These are phyloP conservation scores for Colletotrichum ledebouriae DNA, from an alignment of 2,329 filamentous ascomycete species.

Conservation along the genomic window DNA sequence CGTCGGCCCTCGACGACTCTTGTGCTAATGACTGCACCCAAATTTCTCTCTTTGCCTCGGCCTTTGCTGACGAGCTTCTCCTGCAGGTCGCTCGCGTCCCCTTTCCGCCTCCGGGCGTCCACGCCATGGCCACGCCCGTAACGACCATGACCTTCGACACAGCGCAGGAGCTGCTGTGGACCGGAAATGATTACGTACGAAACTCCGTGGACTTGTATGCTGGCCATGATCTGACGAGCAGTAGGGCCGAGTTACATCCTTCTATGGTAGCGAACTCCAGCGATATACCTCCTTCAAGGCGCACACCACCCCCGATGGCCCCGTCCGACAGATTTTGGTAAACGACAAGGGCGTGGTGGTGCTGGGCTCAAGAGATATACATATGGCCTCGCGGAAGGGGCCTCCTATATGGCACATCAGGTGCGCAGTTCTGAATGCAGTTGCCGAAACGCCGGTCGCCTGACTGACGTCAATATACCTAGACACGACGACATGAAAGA, in stretches of 20 bases:
- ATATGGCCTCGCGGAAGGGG: slow-evolving; percentile 88
- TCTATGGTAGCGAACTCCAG: slow-evolving; percentile 87
- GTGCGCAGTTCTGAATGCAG: slow-evolving; percentile 58
- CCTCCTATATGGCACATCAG: slow-evolving; percentile 89
- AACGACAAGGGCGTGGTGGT: slow-evolving; percentile 91
- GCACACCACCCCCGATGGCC: slow-evolving; percentile 79
- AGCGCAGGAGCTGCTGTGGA: slow-evolving; percentile 91
- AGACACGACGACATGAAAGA: slow-evolving; percentile 85
- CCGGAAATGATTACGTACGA: slow-evolving; percentile 88
- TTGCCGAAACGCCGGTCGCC: slow-evolving; percentile 23
- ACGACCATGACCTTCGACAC: slow-evolving; percentile 91
- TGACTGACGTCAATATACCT: slow-evolving; percentile 1
- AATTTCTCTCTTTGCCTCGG: not conserved
- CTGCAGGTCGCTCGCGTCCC: slow-evolving; percentile 82
- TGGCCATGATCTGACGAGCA: slow-evolving; percentile 45
- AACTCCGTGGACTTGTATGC: not conserved
- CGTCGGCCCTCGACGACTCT: slow-evolving; percentile 33
- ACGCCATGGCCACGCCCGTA: slow-evolving; percentile 77
- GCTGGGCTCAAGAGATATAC: slow-evolving; percentile 85
- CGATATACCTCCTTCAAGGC: slow-evolving; percentile 92
- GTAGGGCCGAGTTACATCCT: slow-evolving; percentile 89
- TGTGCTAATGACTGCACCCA: not conserved
- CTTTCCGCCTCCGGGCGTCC: slow-evolving; percentile 81
- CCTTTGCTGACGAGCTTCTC: slow-evolving; percentile 31
- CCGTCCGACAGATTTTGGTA: slow-evolving; percentile 89